Conservation (phyloP, 2,329 filamentous ascomycete genomes). For the Fusarium pininemorale region DNA sequence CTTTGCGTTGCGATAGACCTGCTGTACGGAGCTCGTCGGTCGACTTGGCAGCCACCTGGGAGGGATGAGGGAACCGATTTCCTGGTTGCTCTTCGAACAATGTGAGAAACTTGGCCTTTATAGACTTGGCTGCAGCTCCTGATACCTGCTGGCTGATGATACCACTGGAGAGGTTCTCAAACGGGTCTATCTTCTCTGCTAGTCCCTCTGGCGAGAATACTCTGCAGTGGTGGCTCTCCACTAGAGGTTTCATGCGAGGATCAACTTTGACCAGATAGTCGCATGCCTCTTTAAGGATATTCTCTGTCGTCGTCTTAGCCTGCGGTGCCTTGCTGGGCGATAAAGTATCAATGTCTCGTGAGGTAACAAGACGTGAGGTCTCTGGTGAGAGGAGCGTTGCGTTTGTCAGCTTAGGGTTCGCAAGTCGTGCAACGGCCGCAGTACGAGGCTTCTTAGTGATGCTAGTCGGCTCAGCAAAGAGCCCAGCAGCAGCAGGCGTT, state of each 20-base stretch:
- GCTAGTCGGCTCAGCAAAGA: constrained; percentile 48
- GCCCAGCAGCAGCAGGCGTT: constrained; percentile 55
- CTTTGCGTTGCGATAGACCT: constrained; percentile 92
- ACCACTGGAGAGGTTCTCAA: constrained; percentile 81
- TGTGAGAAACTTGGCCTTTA: constrained; percentile 83
- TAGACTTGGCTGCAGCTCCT: constrained; percentile 87
- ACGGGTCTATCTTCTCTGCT: constrained; percentile 88
- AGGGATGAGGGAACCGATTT: constrained; percentile 76
- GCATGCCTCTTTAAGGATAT: constrained; percentile 78
- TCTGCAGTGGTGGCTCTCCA: constrained; percentile 78
- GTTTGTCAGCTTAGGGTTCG: constrained; percentile 72
- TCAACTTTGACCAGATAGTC: constrained; percentile 79
- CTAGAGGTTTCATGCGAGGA: constrained; percentile 73
- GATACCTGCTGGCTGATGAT: constrained; percentile 98
- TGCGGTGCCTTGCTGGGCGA: constrained; percentile 56
- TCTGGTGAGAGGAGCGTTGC: constrained; percentile 76
- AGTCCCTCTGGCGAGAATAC: constrained; percentile 84
- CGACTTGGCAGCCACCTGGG: constrained; percentile 71
- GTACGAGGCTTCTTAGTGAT: constrained; percentile 52
- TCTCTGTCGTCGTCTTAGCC: constrained; percentile 68
- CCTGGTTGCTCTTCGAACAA: constrained; percentile 65
- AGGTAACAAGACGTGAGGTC: constrained; percentile 69
- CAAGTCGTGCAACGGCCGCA: constrained; percentile 62
- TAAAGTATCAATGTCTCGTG: constrained; percentile 55
- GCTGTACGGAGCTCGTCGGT: constrained; percentile 80